These are phyloP conservation scores for Rhodosporidiobolus sp. DNA, from an alignment of 768 basidiomycete species.

Conservation along the genomic window DNA sequence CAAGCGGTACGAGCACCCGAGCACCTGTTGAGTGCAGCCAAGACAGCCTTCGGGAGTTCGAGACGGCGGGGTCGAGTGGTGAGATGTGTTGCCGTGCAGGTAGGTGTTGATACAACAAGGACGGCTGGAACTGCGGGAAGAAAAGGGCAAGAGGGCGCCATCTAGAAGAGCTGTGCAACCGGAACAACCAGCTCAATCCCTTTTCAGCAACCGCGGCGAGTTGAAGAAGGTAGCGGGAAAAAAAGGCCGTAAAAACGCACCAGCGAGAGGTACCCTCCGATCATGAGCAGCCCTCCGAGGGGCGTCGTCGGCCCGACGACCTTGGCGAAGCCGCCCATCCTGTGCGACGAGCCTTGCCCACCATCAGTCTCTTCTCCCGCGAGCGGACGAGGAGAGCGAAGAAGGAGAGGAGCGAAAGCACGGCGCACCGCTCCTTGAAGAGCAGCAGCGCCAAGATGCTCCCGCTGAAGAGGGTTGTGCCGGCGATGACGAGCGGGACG, in stretches of 20 bases:
- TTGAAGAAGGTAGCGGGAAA: too few species aligned
- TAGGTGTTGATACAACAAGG: background rate
- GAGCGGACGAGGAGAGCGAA: background rate
- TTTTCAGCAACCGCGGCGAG: too few species aligned
- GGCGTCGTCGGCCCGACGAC: conserved; percentile 34
- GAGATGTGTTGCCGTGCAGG: too few species aligned
- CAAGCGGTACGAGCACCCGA: too few species aligned
- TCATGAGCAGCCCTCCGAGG: conserved; percentile 34
- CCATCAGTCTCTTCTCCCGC: background rate
- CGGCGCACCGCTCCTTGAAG: conserved; percentile 17
- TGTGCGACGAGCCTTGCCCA: background rate
- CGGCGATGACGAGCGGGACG: conserved; percentile 32
- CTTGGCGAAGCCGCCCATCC: conserved; percentile 29
- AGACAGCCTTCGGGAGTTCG: too few species aligned
- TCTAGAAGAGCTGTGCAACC: background rate
- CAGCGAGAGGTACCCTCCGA: conserved; percentile 14
- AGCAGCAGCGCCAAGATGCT: conserved; percentile 36
- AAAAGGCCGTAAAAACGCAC: too few species aligned
- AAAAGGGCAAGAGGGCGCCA: background rate
- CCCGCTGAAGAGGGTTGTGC: conserved; percentile 33
- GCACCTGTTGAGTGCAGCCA: too few species aligned
- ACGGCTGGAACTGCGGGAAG: background rate
- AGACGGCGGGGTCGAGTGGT: too few species aligned
- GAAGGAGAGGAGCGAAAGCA: background rate
- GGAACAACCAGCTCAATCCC: too few species aligned